Base-by-base conservation (phyloP, 2,329 filamentous ascomycete genomes). In the Xylariaceae sp. region DNA sequence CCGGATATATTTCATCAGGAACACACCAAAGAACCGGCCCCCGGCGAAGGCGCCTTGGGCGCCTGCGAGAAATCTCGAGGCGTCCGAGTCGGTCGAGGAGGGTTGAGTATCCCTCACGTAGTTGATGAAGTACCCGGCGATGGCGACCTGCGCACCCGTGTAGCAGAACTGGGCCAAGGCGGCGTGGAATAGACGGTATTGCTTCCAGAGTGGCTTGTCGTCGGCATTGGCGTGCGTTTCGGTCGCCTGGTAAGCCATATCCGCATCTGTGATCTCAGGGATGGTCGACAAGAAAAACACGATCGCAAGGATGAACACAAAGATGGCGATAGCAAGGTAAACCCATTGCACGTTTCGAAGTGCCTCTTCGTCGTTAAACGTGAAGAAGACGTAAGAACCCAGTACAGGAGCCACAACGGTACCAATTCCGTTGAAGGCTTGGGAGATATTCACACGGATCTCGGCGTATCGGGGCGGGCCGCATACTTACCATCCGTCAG, bases 161-260 rank as follows among this genome's bases (percentile, higher is more conserved):
- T 93, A 95, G 70, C 86, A 90, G 73, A 93, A 93, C 63, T 93
- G 89, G 0, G 89, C 87, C 63, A 87, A 83, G 0, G 88, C 83
- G 12, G 88, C 90, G 65, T 91, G 88, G 78, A 92, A 91, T 2
- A 93, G 79, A 20, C 85, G 84, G 71, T 89, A 91, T 65, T 91
- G 88, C 73, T 89, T 89, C 65, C 77, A 75, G 61, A 91, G 82
- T 0, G 88, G 86, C 68, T 84, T 81, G 61, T 86, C 80, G 55
- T 82, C 78, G 48, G 79, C 81, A 45, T 79, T 79, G 9, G 80
- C 79, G 54, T 83, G 72, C 2, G 68, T 71, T 59, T 84, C 79
- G 37, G 78, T 73, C 2, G 83, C 84, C 67, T 89, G 85, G 65
- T 83, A 78, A 21, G 77, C 80, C 70, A 72, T 89, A 63, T 91